These are phyloP conservation scores for Leccinum disarticulatum DNA, from an alignment of 768 basidiomycete species.

Conservation along the genomic window DNA sequence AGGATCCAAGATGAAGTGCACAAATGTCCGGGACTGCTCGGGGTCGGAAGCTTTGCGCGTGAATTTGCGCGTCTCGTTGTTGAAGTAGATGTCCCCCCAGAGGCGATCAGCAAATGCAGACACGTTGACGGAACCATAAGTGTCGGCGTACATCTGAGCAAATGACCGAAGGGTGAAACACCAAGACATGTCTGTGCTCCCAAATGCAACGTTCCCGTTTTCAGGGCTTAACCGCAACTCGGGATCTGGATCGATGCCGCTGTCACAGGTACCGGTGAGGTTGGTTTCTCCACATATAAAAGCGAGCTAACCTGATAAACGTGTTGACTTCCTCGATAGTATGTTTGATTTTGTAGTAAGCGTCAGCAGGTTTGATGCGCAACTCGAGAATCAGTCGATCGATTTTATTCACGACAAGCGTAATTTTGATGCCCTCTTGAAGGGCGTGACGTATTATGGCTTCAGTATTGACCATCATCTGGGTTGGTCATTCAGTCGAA, in stretches of 20 bases:
- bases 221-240: slow-evolving; percentile 90
- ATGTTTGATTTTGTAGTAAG: slow-evolving; percentile 98
- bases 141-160: slow-evolving; percentile 94
- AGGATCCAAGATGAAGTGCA: slow-evolving; percentile 95
- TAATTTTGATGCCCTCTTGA: slow-evolving; percentile 86
- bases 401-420: slow-evolving; percentile 95
- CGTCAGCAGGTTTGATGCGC: slow-evolving; percentile 92
- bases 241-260: slow-evolving; percentile 86
- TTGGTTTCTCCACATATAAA: background rate
- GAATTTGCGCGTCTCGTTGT: slow-evolving; percentile 83
- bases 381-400: slow-evolving; percentile 96
- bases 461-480: slow-evolving; percentile 95
- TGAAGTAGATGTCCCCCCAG: slow-evolving; percentile 98
- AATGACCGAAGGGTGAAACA: slow-evolving; percentile 95
- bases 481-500: slow-evolving; percentile 15
- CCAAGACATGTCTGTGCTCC: slow-evolving; percentile 96
- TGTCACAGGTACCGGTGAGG: slow-evolving; percentile 26
- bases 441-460: slow-evolving; percentile 84
- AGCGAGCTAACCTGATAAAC: slow-evolving; percentile 73
- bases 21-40: slow-evolving; percentile 81
- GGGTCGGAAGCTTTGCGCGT: slow-evolving; percentile 76
- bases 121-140: slow-evolving; percentile 85
- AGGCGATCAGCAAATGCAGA: slow-evolving; percentile 83
- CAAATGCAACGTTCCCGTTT: slow-evolving; percentile 94
- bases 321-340: slow-evolving; percentile 98